phyloP scores from a whole-genome alignment of 1,139 yeast genomes.

The Saccharomyces pastorianus region DNA sequence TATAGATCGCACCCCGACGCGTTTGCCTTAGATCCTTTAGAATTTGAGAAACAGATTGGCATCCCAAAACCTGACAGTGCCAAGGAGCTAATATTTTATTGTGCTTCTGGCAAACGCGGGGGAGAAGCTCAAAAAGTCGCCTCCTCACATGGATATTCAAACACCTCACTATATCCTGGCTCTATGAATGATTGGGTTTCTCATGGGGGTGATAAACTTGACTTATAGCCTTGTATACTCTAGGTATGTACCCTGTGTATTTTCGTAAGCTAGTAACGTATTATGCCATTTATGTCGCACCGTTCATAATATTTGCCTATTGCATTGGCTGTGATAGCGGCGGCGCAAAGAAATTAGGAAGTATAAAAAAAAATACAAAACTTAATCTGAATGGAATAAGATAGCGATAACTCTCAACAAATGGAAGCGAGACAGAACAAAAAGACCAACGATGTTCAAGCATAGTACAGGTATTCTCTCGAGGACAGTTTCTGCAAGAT shows the following conservation, averaged over 20 bases:
- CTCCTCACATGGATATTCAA: conserved; percentile 70
- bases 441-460: not conserved
- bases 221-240: not conserved
- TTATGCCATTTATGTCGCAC: not conserved
- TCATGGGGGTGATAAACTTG: conserved; percentile 24
- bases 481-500: not conserved
- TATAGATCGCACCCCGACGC: conserved; percentile 90
- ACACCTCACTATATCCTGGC: conserved; percentile 71
- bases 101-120: conserved; percentile 89
- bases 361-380: not conserved
- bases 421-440: not conserved
- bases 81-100: conserved; percentile 75
- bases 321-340: not conserved
- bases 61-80: conserved; percentile 65
- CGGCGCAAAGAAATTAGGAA: not conserved
- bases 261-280: not conserved
- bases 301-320: not conserved
- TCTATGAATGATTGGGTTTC: conserved; percentile 82
- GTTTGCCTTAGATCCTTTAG: conserved; percentile 63
- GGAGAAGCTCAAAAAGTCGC: conserved; percentile 87
- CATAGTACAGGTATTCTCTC: not conserved
- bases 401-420: not conserved
- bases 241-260: not conserved
- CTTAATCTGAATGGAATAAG: not conserved
- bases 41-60: conserved; percentile 71